Conservation (phyloP, 2,329 filamentous ascomycete genomes). For the Aspergillaceae sp. region DNA sequence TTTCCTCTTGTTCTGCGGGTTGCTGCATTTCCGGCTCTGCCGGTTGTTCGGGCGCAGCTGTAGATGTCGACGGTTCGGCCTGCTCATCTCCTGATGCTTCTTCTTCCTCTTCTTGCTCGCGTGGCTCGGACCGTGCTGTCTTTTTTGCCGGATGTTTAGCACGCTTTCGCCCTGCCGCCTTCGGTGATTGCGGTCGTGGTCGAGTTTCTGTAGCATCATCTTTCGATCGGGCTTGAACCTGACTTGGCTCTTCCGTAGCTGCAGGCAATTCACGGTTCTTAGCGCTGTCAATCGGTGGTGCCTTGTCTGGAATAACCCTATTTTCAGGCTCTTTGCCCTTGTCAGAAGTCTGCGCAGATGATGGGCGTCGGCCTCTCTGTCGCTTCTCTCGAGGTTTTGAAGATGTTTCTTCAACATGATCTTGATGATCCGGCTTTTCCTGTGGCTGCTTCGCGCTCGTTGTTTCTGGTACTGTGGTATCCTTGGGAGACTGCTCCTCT, state of each 20-base stretch:
- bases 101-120: background rate
- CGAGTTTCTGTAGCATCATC: background rate
- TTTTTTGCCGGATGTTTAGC: background rate
- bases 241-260: background rate
- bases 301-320: too few species aligned
- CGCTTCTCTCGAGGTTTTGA: background rate
- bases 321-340: background rate
- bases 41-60: slow-evolving; percentile 5
- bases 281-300: background rate
- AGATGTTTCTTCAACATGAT: background rate
- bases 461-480: background rate
- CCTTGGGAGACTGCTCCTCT: background rate
- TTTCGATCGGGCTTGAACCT: background rate
- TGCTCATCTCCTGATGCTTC: background rate
- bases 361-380: background rate
- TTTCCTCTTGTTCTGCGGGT: slow-evolving; percentile 6
- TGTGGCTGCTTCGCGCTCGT: background rate
- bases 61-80: background rate
- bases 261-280: slow-evolving; percentile 2
- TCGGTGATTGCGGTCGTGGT: background rate
- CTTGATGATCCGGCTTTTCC: background rate
- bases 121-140: background rate
- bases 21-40: slow-evolving; percentile 5
- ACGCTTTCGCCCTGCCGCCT: background rate
- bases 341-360: background rate